Evolutionary conservation across 164 flowering plant species (phyloP), one percentile per base, ranked within the genome.

Genomic region (Tinospora cordifolia): DNA sequence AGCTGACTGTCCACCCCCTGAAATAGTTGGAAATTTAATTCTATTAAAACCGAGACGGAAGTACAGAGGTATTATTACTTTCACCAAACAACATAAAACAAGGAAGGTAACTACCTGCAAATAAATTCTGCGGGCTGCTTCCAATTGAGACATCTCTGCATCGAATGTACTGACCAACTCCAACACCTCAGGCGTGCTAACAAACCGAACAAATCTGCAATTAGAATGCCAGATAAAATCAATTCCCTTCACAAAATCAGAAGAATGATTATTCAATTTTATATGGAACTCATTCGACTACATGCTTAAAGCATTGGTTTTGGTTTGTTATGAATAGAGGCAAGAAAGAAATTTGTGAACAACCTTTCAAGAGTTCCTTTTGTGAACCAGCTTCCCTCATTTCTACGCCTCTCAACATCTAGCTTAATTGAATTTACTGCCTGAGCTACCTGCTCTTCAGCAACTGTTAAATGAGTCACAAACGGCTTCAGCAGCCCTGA

Each of bases 291-390:
- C 19, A 19, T 62, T 54, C 26, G 57, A 40, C 39, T 24, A 57
- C 25, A 30, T 25, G 39, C 9, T 2, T 2, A 40, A 8, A 25
- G 8, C 7, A 24, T 19, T 3, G 63, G 71, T 58, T 21, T 58
- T 65, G 15, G 59, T 7, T 13, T 30, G 24, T 14, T 59, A 60
- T 41, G 12, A 75, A 64, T 1, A 26, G 4, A 26, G 34, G 60
- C 19, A 8, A 27, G 34, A 46, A 19, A 47, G 24, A 68, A 68
- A 1, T 5, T 9, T 10, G 25, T 27, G 49, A 11, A 63, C 40
- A 49, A 93, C 99, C 98, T 92, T 83, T 95, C 99, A 74, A 95
- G 84, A 14, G 98, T 92, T 78, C 99, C 98, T 79, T 92, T 95
- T 3, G 96, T 89, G 81, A 95, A 92, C 98, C 99, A 95, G 8